Evolutionary conservation across 2,329 filamentous ascomycete genomes (phyloP).

Genomic region (Hypoxylon sp.): DNA sequence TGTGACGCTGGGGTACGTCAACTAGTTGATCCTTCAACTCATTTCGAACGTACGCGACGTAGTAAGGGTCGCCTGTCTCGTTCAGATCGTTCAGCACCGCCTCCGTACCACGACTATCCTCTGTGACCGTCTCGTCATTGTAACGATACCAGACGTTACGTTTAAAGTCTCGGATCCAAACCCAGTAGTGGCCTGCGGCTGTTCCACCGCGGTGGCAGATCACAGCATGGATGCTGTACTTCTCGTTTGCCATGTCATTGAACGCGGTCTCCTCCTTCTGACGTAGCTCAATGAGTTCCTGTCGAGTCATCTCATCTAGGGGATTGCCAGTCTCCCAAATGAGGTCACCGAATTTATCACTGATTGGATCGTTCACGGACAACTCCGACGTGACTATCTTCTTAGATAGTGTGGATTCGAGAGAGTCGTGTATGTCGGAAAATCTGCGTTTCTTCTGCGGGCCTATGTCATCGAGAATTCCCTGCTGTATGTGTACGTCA

Average conservation of each 20-base stretch:
- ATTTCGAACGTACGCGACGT: slow-evolving; percentile 85
- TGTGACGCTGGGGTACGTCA: slow-evolving; percentile 60
- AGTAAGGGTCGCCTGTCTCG: slow-evolving; percentile 82
- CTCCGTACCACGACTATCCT: slow-evolving; percentile 72
- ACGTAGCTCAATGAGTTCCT: slow-evolving; percentile 61
- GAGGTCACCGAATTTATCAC: slow-evolving; percentile 42
- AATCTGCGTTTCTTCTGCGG: slow-evolving; percentile 38
- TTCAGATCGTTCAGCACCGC: slow-evolving; percentile 79
- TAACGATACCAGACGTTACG: slow-evolving; percentile 89
- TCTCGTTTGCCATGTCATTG: slow-evolving; percentile 72
- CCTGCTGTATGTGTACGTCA: slow-evolving; percentile 4
- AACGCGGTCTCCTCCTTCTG: slow-evolving; percentile 68
- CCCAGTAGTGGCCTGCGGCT: slow-evolving; percentile 92
- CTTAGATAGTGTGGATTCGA: slow-evolving; percentile 32
- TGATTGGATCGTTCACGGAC: slow-evolving; percentile 1
- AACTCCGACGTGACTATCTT: slow-evolving; percentile 14
- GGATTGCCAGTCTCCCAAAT: slow-evolving; percentile 41
- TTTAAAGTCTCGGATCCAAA: slow-evolving; percentile 93
- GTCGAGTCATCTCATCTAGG: slow-evolving; percentile 61
- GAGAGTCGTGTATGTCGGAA: slow-evolving; percentile 16
- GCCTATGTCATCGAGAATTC: slow-evolving; percentile 36
- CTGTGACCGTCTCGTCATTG: slow-evolving; percentile 87
- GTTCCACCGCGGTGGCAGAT: slow-evolving; percentile 88
- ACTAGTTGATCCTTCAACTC: slow-evolving; percentile 70
- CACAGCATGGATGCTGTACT: slow-evolving; percentile 89